These are phyloP conservation scores for Gymnopilus junonius DNA, from an alignment of 768 basidiomycete species.

Conservation along the genomic window DNA sequence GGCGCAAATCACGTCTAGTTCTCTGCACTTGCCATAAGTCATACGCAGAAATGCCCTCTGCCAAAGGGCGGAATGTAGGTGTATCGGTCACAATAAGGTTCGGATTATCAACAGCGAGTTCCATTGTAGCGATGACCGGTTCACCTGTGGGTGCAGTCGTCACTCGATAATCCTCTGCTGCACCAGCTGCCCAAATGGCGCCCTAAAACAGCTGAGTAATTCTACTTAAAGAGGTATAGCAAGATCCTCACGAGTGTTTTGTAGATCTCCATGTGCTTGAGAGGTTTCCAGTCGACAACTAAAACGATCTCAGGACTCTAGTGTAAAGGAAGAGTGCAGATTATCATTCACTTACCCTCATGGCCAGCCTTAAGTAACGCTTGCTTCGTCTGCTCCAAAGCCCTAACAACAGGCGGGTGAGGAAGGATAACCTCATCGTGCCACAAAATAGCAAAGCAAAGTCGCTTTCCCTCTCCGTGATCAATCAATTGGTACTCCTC, in stretches of 20 bases:
- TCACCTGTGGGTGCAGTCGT: slow-evolving; percentile 50
- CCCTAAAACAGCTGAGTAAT: slow-evolving; percentile 26
- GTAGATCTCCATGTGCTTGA: slow-evolving; percentile 53
- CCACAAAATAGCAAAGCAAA: slow-evolving; percentile 70
- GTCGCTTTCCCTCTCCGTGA: slow-evolving; percentile 45
- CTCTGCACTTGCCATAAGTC: slow-evolving; percentile 73
- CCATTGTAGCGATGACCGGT: slow-evolving; percentile 57
- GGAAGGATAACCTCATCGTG: slow-evolving; percentile 63
- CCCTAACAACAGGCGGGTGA: slow-evolving; percentile 67
- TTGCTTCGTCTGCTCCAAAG: slow-evolving; percentile 55
- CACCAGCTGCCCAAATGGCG: slow-evolving; percentile 51
- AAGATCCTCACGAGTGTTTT: slow-evolving; percentile 40
- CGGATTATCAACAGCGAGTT: slow-evolving; percentile 29
- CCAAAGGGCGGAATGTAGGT: slow-evolving; percentile 28
- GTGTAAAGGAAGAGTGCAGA: background rate
- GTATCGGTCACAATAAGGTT: slow-evolving; percentile 7
- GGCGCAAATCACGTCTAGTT: slow-evolving; percentile 49
- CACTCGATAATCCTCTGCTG: slow-evolving; percentile 48
- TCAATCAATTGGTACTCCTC: slow-evolving; percentile 62
- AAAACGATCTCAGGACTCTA: background rate
- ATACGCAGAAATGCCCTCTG: slow-evolving; percentile 49
- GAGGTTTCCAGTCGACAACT: slow-evolving; percentile 76
- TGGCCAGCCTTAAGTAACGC: slow-evolving; percentile 69
- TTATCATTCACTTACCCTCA: slow-evolving; percentile 46
- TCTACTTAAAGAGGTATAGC: background rate